These are phyloP conservation scores for Monosporozyma yasuniensis DNA, from an alignment of 805 yeast genomes.

Conservation along the genomic window DNA sequence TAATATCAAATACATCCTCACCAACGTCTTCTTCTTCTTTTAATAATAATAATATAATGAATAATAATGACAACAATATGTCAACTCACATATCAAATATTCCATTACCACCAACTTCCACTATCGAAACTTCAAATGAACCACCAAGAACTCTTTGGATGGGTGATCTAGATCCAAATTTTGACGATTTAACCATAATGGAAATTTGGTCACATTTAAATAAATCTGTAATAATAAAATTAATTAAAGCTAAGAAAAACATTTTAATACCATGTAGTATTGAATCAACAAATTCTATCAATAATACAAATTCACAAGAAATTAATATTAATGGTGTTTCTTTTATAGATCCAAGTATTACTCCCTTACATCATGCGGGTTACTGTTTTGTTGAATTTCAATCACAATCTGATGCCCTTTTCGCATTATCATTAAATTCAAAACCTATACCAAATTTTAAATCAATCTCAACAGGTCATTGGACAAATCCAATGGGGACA, in stretches of 20 bases:
- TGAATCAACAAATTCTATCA: constrained; percentile 4
- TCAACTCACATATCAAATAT: constrained; percentile 12
- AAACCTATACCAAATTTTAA: constrained; percentile 46
- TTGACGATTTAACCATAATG: constrained; percentile 53
- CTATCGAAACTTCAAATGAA: constrained; percentile 37
- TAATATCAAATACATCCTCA: background rate
- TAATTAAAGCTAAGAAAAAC: constrained; percentile 45
- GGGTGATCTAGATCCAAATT: constrained; percentile 80
- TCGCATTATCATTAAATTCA: constrained; percentile 60
- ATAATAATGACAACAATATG: too few species aligned
- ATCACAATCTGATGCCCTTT: constrained; percentile 57
- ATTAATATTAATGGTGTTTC: constrained; percentile 24
- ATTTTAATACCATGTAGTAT: constrained; percentile 27
- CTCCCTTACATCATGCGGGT: constrained; percentile 42
- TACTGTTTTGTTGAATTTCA: constrained; percentile 76
- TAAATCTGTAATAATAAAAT: constrained; percentile 53
- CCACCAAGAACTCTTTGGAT: constrained; percentile 75
- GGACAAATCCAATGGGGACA: constrained; percentile 34
- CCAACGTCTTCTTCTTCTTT: background rate
- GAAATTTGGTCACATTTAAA: constrained; percentile 53
- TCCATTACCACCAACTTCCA: constrained; percentile 47
- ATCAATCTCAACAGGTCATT: constrained; percentile 14
- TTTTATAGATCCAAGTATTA: constrained; percentile 27
- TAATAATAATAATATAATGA: too few species aligned
- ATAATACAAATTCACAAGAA: background rate